Evolutionary conservation across 1,139 yeast genomes (phyloP).

Genomic region (Geotrichum histeridarum): DNA sequence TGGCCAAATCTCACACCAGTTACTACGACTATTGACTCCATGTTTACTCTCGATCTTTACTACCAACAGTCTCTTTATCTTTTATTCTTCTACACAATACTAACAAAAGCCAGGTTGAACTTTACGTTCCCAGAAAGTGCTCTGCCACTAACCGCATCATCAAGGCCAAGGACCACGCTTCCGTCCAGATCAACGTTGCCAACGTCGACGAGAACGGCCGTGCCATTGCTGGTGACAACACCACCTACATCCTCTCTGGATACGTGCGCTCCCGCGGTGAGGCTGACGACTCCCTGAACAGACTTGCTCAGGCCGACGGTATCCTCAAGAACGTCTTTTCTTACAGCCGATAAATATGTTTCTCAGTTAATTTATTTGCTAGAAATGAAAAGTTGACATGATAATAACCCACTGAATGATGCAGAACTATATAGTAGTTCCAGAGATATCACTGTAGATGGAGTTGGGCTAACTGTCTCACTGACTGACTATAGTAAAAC

Average conservation of each 20-base stretch:
- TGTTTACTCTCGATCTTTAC: background rate
- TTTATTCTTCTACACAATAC: too few relatives aligned
- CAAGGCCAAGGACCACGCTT: slow-evolving; percentile 99
- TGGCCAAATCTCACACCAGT: background rate
- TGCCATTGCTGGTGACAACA: slow-evolving; percentile 84
- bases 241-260: slow-evolving; percentile 96
- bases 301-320: slow-evolving; percentile 99
- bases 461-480: too few relatives aligned
- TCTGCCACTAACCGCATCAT: slow-evolving; percentile 99
- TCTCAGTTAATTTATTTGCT: slow-evolving; percentile 4
- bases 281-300: slow-evolving; percentile 98
- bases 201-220: slow-evolving; percentile 93
- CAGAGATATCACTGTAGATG: too few relatives aligned
- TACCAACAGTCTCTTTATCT: slow-evolving; percentile 5
- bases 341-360: slow-evolving; percentile 84
- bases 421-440: too few relatives aligned
- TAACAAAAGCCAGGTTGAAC: slow-evolving; percentile 75
- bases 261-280: slow-evolving; percentile 89
- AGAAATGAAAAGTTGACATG: slow-evolving; percentile 9
- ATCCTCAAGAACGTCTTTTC: slow-evolving; percentile 97
- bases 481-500: too few relatives aligned
- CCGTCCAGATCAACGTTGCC: slow-evolving; percentile 88
- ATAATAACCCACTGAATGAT: background rate
- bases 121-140: slow-evolving; percentile 99
- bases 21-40: background rate